A percentile compares a stretch with the other conserved stretches of the same genome.
Conservation (phyloP, 2,329 filamentous ascomycete genomes). For the Onygenales sp. region DNA sequence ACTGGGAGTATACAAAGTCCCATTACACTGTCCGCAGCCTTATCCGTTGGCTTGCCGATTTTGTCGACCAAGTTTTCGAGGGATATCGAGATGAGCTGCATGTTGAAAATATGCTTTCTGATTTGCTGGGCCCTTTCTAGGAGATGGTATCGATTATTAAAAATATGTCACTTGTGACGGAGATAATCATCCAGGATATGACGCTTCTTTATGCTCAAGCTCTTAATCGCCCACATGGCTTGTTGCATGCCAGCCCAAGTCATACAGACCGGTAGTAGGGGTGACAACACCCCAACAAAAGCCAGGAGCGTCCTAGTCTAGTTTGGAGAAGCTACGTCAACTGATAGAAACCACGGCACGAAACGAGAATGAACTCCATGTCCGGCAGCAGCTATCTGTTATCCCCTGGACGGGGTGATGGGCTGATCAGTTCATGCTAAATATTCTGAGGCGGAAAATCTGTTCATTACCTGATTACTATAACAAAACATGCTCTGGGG, state of each 20-base stretch:
- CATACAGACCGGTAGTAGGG: not conserved
- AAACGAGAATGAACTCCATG: too few species aligned
- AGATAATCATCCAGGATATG: slow-evolving; percentile 3
- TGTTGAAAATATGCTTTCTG: slow-evolving; percentile 12
- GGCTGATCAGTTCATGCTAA: not conserved
- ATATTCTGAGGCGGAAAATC: not conserved
- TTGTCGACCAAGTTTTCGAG: slow-evolving; percentile 11
- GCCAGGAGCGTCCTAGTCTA: not conserved
- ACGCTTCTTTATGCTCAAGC: slow-evolving; percentile 5
- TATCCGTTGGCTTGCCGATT: slow-evolving; percentile 10
- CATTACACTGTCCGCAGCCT: slow-evolving; percentile 8
- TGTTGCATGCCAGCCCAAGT: slow-evolving; percentile 5
- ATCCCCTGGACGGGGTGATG: not conserved
- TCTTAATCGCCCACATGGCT: slow-evolving; percentile 8
- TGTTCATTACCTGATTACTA: not conserved
- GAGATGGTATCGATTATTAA: too few species aligned
- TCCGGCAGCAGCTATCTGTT: too few species aligned
- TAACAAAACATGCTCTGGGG: too few species aligned
- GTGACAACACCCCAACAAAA: slow-evolving; percentile 8
- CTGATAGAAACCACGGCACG: too few species aligned
- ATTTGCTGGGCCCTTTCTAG: slow-evolving; percentile 10
- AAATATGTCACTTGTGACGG: not conserved
- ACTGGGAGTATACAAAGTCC: slow-evolving; percentile 21
- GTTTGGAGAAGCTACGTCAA: too few species aligned
- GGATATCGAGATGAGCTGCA: slow-evolving; percentile 10